Evolutionary conservation across 345 rosid genomes (phyloP).

Genomic region (Durio zibethinus): DNA sequence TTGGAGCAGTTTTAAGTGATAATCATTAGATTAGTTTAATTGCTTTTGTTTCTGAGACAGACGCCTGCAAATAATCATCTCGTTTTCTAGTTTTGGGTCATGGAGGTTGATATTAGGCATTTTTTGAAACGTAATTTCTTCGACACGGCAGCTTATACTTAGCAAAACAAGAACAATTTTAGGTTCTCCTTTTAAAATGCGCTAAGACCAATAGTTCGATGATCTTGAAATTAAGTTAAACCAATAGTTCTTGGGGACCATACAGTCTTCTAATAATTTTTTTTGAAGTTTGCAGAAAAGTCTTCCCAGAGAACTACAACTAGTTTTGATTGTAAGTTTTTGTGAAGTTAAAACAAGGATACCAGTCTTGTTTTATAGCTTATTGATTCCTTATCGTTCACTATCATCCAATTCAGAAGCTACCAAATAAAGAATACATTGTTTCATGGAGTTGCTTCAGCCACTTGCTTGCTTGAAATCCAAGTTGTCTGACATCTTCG

Average conservation of each 20-base stretch:
- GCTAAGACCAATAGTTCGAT: no score
- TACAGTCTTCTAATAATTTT: no score
- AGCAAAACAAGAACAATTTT: no score
- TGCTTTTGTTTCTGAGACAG: background rate
- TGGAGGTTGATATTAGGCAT: background rate
- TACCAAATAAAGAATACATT: background rate
- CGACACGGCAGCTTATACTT: background rate
- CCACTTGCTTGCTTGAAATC: slow-evolving; percentile 1
- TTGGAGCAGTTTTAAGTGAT: background rate
- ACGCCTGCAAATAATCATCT: background rate
- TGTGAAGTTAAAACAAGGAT: background rate
- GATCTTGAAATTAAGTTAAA: background rate
- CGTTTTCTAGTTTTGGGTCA: background rate
- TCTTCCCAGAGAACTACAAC: background rate
- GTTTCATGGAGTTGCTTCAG: background rate
- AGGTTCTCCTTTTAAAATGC: no score
- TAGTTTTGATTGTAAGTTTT: background rate
- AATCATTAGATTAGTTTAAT: background rate
- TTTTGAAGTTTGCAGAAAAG: background rate
- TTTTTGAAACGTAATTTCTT: background rate
- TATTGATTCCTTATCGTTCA: background rate
- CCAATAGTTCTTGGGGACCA: background rate
- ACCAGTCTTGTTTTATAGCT: background rate
- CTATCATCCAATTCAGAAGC: background rate
- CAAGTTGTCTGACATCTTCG: background rate